Evolutionary conservation across 306 rosid species (phyloP), one percentile per base, ranked within the genome.

Genomic region (Macrotyloma uniflorum): DNA sequence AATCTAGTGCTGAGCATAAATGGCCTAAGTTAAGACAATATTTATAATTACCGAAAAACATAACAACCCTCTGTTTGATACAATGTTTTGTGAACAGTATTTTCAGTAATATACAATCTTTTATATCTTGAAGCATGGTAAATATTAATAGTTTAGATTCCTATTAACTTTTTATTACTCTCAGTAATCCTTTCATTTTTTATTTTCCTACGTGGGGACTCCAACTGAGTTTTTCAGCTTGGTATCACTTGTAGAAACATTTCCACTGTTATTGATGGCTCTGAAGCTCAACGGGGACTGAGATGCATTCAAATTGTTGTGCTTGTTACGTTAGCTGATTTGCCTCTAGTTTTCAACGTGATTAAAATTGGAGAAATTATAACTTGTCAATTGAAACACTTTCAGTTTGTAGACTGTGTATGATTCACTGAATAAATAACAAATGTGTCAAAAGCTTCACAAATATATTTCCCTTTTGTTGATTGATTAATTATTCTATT

Each of bases 391-490:
- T 33, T 2, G 8, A 69, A 35, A 63, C 36, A 64, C 64, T 15
- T 83, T 63, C 28, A n/a, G 74, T 55, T 67, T 28, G 16, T 54
- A 22, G 47, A 61, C 50, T 28, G 40, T 22, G 50, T 63, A 28
- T 66, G 66, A 42, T 71, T 63, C 20, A 19, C 14, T 10, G 28
- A 38, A 36, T 12, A 40, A 53, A 68, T 72, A 75, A 40, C 33
- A 68, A 19, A 28, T 40, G 5, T 67, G 49, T 54, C 67, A 35
- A 58, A 73, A 15, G 67, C 46, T 72, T 84, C 40, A 20, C 12
- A 12, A 67, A 19, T 28, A 67, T 46, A 18, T 54, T 16, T 32
- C 53, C 32, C 8, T 68, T 65, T 24, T 32, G 26, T 71, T 26
- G n/a, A 12, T 36, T 64, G 28, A 65, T 23, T 47, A 58, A 10